Base-by-base conservation (phyloP, 176 grass and related monocot species). In the Juncus effusus region DNA sequence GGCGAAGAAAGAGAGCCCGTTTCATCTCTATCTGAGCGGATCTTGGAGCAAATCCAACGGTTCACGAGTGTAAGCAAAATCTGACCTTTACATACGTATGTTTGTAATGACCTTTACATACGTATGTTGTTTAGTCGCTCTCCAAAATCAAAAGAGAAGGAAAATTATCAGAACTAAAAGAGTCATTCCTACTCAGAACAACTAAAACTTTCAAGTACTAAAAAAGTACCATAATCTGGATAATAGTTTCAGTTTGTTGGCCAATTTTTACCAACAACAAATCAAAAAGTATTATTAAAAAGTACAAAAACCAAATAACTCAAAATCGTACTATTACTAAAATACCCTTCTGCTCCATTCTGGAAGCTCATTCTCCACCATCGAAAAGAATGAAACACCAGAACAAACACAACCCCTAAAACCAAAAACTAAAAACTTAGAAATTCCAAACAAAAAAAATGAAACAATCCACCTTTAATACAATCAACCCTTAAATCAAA, bases 281-380 rank as follows among this genome's bases (percentile, higher is more conserved):
- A 57, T 57, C 5, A 52, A 52, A 7, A 52, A 52, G 49, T 52
- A 12, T 12, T 52, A 12, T 52, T 52, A 52, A 57, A 16, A 69
- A 13, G 66, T 52, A 38, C 13, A 56, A 70, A 3, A 69, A 70
- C 49, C 38, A 56, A 70, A 12, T 13, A 72, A 60, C 68, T 59
- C 10, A 72, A 58, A 10, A 45, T 44, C 66, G 15, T 13, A 49
- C 37, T 45, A 59, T 47, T 72, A 47, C 8, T 10, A 9, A 72
- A 71, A 28, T 72, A 37, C 42, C 58, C 38, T 72, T 47, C 44
- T 47, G 9, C 44, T 47, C 70, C 69, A 56, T 44, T 67, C 51
- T 56, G 65, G 59, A 64, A 51, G 42, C 65, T 79, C 76, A 76
- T 83, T 57, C 63, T 72, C 58, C 57, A 60, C 76, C 65, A 54